Percentiles rank a stretch among this genome's conserved stretches.
Conservation (phyloP, 768 basidiomycete species). For the Thelephora ganbajun region DNA sequence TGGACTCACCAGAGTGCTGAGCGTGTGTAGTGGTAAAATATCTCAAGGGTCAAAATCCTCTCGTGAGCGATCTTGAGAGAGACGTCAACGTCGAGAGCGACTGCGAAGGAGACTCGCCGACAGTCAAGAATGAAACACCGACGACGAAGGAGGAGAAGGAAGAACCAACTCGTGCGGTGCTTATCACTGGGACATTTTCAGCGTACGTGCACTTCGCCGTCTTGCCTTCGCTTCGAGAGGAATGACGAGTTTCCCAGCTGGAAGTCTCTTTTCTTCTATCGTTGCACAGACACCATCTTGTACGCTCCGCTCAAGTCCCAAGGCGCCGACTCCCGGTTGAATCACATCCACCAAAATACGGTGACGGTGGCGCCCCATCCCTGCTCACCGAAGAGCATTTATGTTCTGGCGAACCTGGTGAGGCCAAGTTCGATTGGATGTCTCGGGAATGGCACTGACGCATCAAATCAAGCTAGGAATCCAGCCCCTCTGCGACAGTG, state of each 20-base stretch:
- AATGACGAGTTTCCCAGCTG: not conserved
- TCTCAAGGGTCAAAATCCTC: constrained; percentile 4
- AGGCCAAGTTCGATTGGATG: not conserved
- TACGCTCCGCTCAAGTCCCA: constrained; percentile 9
- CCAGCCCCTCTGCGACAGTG: not conserved
- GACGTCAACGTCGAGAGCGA: constrained; percentile 3
- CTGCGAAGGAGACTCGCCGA: constrained; percentile 4
- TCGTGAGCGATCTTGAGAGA: constrained; percentile 2
- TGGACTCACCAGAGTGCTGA: constrained; percentile 5
- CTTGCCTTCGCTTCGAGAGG: no score
- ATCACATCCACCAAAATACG: not conserved
- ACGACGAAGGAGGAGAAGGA: constrained; percentile 4
- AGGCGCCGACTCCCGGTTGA: not conserved
- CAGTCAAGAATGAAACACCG: constrained; percentile 6
- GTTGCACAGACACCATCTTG: constrained; percentile 6
- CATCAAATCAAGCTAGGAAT: not conserved
- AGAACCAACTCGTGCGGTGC: not conserved
- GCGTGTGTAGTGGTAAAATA: constrained; percentile 6
- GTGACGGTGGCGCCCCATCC: not conserved
- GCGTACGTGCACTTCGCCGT: no score
- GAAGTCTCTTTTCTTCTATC: constrained; percentile 12
- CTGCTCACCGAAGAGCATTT: constrained; percentile 16
- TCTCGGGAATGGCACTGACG: not conserved
- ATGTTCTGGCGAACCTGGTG: constrained; percentile 11
- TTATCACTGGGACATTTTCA: no score